Evolutionary conservation across 129 eudicot species (phyloP).

Genomic region (Calendula officinalis): DNA sequence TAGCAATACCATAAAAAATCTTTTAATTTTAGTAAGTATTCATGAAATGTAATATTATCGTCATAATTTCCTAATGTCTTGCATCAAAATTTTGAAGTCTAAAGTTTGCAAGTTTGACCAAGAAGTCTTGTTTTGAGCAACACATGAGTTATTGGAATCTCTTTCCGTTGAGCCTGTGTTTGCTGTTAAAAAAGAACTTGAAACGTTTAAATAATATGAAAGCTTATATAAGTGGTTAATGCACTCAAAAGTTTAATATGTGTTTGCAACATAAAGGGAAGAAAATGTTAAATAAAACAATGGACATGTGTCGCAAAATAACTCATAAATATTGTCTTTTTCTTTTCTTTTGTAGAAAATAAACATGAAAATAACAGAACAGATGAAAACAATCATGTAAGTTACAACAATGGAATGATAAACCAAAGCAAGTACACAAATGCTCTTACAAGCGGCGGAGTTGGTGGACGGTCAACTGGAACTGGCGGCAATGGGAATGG

Average conservation of each 20-base stretch:
- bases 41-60: not conserved
- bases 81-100: not conserved
- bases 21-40: not conserved
- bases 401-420: slow-evolving; percentile 1
- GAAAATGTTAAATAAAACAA: not conserved
- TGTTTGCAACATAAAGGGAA: not conserved
- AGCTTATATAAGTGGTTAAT: too few relatives aligned
- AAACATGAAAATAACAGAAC: slow-evolving; percentile 9
- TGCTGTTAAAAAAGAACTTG: not conserved
- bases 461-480: slow-evolving; percentile 24
- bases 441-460: not conserved
- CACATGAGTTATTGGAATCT: not conserved
- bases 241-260: not conserved
- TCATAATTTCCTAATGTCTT: not conserved
- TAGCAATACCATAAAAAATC: not conserved
- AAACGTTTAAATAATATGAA: not conserved
- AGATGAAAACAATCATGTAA: slow-evolving; percentile 11
- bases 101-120: not conserved
- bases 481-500: slow-evolving; percentile 1
- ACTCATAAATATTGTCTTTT: not conserved
- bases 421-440: slow-evolving; percentile 28
- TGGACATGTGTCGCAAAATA: not conserved
- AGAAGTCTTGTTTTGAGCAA: slow-evolving; percentile 1
- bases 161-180: not conserved
- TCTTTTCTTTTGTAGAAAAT: slow-evolving; percentile 15